These are phyloP conservation scores for Yarrowia sp. DNA, from an alignment of 805 yeast genomes.

Conservation along the genomic window DNA sequence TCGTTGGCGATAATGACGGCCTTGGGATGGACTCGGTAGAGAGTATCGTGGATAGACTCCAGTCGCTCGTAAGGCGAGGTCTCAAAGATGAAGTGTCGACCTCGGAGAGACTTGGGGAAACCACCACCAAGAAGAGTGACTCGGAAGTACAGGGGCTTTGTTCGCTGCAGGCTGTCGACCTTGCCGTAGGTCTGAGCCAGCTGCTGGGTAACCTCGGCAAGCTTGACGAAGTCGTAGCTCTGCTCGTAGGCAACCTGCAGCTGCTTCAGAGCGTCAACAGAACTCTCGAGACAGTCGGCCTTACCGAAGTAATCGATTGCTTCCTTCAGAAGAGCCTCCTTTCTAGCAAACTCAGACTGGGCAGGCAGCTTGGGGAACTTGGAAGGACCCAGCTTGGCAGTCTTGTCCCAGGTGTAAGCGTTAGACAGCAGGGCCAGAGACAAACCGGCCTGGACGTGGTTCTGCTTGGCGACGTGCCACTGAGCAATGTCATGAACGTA, in stretches of 20 bases:
- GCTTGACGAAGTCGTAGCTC: slow-evolving; percentile 71
- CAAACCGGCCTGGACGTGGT: slow-evolving; percentile 78
- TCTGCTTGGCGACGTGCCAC: slow-evolving; percentile 55
- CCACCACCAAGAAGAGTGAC: slow-evolving; percentile 81
- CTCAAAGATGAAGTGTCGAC: slow-evolving; percentile 75
- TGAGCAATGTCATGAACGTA: slow-evolving; percentile 72
- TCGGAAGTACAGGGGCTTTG: slow-evolving; percentile 73
- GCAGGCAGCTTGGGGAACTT: slow-evolving; percentile 70
- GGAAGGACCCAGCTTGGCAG: slow-evolving; percentile 52
- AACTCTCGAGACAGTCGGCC: slow-evolving; percentile 76
- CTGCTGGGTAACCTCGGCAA: slow-evolving; percentile 66
- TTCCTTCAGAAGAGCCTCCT: slow-evolving; percentile 64
- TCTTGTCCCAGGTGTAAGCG: slow-evolving; percentile 63
- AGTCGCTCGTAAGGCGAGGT: slow-evolving; percentile 86
- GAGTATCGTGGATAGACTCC: slow-evolving; percentile 72
- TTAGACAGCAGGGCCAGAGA: slow-evolving; percentile 73
- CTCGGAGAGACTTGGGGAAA: slow-evolving; percentile 73
- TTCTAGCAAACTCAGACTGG: slow-evolving; percentile 76
- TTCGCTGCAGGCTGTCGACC: slow-evolving; percentile 64
- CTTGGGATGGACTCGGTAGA: slow-evolving; percentile 74
- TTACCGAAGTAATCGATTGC: slow-evolving; percentile 66
- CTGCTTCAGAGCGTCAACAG: slow-evolving; percentile 73
- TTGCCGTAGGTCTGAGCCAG: slow-evolving; percentile 65
- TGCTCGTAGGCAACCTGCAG: slow-evolving; percentile 70
- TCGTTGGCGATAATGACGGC: slow-evolving; percentile 62